Evolutionary conservation across 2,329 filamentous ascomycete genomes (phyloP).

Genomic region (Fusarium sp.): DNA sequence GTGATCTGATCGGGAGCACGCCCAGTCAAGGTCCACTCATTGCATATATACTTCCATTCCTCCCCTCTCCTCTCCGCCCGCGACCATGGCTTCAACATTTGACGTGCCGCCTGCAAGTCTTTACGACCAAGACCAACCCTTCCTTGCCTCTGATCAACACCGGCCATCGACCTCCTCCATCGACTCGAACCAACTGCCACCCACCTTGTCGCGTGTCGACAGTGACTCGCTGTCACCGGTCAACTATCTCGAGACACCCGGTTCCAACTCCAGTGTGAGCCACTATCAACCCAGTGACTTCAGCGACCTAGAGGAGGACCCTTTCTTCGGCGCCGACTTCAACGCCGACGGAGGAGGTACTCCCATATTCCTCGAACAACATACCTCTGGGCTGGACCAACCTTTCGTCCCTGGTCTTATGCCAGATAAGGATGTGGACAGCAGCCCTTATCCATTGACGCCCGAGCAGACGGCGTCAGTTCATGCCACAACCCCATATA

Average conservation of each 20-base stretch:
- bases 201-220: conserved; percentile 60
- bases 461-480: conserved; percentile 67
- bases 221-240: conserved; percentile 51
- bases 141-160: conserved; percentile 43
- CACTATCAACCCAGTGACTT: conserved; percentile 67
- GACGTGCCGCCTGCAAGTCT: conserved; percentile 59
- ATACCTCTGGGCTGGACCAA: conserved; percentile 44
- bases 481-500: conserved; percentile 61
- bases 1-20: conserved; percentile 50
- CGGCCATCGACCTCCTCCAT: conserved; percentile 51
- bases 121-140: conserved; percentile 53
- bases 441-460: conserved; percentile 62
- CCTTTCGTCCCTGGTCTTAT: conserved; percentile 34
- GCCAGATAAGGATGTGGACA: conserved; percentile 45
- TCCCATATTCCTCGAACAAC: conserved; percentile 63
- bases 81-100: conserved; percentile 63
- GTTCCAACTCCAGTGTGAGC: conserved; percentile 64
- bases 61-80: conserved; percentile 34
- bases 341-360: conserved; percentile 57
- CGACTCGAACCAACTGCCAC: conserved; percentile 60
- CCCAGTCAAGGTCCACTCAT: conserved; percentile 42
- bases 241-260: conserved; percentile 62
- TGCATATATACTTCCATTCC: conserved; percentile 56
- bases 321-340: conserved; percentile 68
- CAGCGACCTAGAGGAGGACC: conserved; percentile 64